Conservation (phyloP, 345 rosid species). For the Heritiera fomes region DNA sequence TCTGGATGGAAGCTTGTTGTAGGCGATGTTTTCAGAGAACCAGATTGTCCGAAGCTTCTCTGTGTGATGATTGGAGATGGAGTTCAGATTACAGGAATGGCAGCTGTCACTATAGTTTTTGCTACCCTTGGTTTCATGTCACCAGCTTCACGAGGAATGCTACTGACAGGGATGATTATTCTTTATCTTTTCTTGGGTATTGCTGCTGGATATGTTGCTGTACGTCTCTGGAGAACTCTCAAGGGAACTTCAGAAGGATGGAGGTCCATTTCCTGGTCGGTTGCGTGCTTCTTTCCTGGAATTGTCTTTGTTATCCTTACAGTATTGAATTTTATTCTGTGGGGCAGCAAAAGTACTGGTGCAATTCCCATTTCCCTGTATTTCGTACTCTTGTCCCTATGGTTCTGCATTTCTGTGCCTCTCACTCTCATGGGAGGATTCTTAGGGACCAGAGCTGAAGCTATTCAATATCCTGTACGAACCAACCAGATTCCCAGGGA, state of each 20-base stretch:
- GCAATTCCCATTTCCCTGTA: conserved; percentile 74
- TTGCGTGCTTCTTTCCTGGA: conserved; percentile 82
- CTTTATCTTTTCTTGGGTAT: conserved; percentile 78
- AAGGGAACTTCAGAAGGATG: conserved; percentile 81
- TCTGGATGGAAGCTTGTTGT: conserved; percentile 92
- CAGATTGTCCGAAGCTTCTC: conserved; percentile 63
- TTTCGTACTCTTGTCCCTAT: conserved; percentile 63
- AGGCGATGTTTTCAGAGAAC: conserved; percentile 88
- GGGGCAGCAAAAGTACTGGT: conserved; percentile 77
- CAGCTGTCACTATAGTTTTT: conserved; percentile 66
- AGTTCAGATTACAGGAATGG: conserved; percentile 81
- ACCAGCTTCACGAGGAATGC: conserved; percentile 88
- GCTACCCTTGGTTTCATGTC: conserved; percentile 86
- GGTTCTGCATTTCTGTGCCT: conserved; percentile 83
- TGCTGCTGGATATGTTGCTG: conserved; percentile 69
- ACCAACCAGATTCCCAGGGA: conserved; percentile 83
- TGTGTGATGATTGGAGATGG: conserved; percentile 83
- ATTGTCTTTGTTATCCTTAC: conserved; percentile 71
- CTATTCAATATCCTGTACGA: conserved; percentile 59
- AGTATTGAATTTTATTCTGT: conserved; percentile 60
- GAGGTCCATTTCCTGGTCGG: conserved; percentile 75
- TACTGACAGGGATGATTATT: conserved; percentile 79
- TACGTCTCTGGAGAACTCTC: conserved; percentile 68
- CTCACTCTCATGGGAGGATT: conserved; percentile 83
- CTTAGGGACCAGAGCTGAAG: conserved; percentile 64